Conservation (phyloP, 352 stramenopile species). For the Blastocystis hominis region DNA sequence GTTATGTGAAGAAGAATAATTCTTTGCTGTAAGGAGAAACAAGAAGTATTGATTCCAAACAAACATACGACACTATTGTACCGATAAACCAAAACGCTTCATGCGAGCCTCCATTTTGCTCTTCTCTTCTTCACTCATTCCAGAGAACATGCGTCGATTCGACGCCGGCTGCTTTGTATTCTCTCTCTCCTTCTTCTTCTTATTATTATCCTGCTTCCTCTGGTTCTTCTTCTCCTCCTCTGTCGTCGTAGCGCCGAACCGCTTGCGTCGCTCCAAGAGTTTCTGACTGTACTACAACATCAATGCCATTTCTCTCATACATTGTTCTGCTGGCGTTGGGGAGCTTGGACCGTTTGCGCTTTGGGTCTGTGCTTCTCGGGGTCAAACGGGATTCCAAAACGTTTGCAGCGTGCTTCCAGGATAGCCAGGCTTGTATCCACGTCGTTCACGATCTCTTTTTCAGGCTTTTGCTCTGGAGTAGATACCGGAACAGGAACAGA, state of each 20-base stretch:
- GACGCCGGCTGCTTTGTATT: not conserved
- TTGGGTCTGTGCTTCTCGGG: not conserved
- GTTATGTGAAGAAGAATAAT: not conserved
- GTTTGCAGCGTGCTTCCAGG: constrained; percentile 28
- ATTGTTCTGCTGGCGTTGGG: not conserved
- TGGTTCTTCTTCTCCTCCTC: not conserved
- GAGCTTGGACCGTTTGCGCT: not conserved
- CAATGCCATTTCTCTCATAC: not conserved
- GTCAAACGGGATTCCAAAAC: constrained; percentile 36
- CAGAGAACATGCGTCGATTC: not conserved
- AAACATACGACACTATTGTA: not conserved
- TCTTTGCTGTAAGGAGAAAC: not conserved
- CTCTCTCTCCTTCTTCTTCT: not conserved
- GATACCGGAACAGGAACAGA: not conserved
- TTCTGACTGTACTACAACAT: not conserved
- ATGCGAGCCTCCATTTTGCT: not conserved
- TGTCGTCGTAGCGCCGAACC: not conserved
- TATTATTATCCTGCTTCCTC: not conserved
- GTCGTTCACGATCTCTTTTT: not conserved
- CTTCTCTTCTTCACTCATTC: not conserved
- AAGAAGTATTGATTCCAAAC: not conserved
- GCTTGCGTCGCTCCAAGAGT: not conserved
- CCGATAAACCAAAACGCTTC: not conserved
- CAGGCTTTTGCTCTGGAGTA: not conserved
- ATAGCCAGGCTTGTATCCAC: not conserved